Evolutionary conservation across 1,284 basidiomycete species (phyloP).

Genomic region (Phaffia rhodozyma): DNA sequence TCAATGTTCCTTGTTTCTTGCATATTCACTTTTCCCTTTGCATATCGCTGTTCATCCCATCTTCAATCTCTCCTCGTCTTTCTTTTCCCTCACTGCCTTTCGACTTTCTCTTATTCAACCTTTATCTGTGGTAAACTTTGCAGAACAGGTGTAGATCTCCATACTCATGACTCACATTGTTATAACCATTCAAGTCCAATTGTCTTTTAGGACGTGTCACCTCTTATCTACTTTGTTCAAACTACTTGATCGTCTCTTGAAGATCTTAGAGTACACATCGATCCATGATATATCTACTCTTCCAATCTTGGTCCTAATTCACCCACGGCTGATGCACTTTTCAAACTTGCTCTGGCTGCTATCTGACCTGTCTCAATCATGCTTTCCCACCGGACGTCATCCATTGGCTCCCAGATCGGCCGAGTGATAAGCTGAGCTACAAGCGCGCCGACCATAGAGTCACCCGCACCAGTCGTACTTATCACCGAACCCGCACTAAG

Average conservation of each 20-base stretch:
- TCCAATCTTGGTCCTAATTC: too few relatives aligned
- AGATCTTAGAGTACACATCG: too few relatives aligned
- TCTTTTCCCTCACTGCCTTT: background rate
- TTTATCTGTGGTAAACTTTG: background rate
- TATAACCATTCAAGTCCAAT: too few relatives aligned
- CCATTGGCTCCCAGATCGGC: background rate
- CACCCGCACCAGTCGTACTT: constrained; percentile 82
- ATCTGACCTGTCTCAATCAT: constrained; percentile 9
- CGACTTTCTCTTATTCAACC: constrained; percentile 10
- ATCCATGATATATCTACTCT: too few relatives aligned
- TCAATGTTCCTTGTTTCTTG: constrained; percentile 77
- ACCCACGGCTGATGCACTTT: background rate
- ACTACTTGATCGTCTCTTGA: too few relatives aligned
- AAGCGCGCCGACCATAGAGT: constrained; percentile 69
- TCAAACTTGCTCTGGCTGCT: constrained; percentile 12
- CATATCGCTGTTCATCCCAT: constrained; percentile 30
- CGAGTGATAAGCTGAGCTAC: constrained; percentile 28
- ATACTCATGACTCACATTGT: too few relatives aligned
- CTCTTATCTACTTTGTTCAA: too few relatives aligned
- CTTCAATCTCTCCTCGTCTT: background rate
- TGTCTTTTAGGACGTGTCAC: too few relatives aligned
- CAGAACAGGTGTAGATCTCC: too few relatives aligned
- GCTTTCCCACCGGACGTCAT: background rate
- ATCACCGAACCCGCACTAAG: constrained; percentile 41
- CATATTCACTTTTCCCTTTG: constrained; percentile 53